Conservation (phyloP, 306 rosid species). For the Betula pendula region DNA sequence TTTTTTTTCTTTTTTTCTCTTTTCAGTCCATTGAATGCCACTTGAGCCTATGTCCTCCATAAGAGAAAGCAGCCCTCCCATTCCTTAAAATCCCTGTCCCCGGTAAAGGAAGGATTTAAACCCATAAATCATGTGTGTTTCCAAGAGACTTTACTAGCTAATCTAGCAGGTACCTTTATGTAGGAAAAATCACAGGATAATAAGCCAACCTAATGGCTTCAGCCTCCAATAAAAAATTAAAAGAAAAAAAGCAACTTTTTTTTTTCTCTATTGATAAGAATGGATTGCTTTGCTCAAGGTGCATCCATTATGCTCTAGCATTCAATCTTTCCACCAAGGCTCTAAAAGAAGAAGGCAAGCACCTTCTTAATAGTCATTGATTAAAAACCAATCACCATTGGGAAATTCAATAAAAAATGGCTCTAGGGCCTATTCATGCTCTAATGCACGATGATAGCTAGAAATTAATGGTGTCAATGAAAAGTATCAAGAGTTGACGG, state of each 20-base stretch:
- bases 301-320: neutral
- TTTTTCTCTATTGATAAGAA: neutral
- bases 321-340: neutral
- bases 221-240: neutral
- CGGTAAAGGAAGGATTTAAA: neutral
- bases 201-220: neutral
- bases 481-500: neutral
- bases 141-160: neutral
- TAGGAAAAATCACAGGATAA: neutral
- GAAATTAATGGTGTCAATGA: neutral
- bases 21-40: neutral
- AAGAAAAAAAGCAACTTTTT: neutral
- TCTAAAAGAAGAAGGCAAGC: neutral
- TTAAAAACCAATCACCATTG: neutral
- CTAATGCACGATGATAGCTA: neutral
- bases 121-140: neutral
- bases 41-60: neutral
- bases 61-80: neutral
- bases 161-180: neutral
- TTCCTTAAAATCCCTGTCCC: neutral
- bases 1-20: neutral
- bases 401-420: neutral
- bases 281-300: neutral
- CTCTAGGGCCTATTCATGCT: neutral
- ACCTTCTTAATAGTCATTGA: neutral